Conservation (phyloP, 1,284 basidiomycete genomes). For the Puccinia triticina region DNA sequence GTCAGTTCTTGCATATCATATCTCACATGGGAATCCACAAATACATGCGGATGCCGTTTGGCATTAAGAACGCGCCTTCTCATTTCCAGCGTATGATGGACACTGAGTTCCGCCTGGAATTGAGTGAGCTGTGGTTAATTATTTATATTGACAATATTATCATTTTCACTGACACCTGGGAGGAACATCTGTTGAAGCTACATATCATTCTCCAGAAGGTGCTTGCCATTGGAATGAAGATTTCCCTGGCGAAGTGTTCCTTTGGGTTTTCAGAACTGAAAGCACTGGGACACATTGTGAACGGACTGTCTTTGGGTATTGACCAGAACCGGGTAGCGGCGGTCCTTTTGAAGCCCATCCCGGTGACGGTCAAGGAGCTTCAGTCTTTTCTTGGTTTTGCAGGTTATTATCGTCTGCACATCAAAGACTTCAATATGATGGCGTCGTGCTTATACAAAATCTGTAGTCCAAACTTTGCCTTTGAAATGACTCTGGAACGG, state of each 20-base stretch:
- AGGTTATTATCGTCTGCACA: constrained; percentile 16
- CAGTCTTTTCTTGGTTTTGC: constrained; percentile 13
- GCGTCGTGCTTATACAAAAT: neutral
- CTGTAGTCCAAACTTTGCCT: neutral
- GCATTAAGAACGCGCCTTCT: constrained; percentile 18
- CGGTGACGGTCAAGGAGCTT: neutral
- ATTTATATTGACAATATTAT: no score
- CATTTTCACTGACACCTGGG: neutral
- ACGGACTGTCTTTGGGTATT: no score
- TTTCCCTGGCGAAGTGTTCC: neutral
- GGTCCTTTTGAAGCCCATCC: no score
- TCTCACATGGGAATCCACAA: neutral
- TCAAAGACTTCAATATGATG: constrained; percentile 1
- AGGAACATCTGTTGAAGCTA: neutral
- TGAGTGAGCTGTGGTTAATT: no score
- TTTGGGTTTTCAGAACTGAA: no score
- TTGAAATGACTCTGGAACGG: no score
- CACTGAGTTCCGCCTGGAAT: no score
- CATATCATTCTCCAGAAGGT: constrained; percentile 5
- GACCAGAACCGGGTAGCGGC: no score
- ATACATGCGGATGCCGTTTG: constrained; percentile 26
- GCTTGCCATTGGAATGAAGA: constrained; percentile 7
- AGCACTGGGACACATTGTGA: no score
- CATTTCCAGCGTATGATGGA: no score
- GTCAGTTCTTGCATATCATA: no score